These are phyloP conservation scores for Musa balbisiana DNA, from an alignment of 202 grass and related monocot species.

Conservation along the genomic window DNA sequence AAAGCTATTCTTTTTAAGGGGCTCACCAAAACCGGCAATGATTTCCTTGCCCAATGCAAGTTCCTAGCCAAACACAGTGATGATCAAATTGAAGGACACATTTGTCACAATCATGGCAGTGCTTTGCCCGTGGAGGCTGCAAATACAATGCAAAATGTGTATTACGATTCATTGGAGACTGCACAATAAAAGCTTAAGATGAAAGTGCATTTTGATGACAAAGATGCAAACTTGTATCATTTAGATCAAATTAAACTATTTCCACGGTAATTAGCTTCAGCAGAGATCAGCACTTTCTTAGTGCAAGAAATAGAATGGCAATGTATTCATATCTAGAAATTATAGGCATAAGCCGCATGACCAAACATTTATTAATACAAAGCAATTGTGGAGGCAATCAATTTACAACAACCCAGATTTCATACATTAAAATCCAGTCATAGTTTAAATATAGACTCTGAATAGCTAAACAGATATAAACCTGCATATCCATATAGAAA, in stretches of 20 bases:
- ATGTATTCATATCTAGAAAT: not conserved
- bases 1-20: not conserved
- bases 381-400: too few species aligned
- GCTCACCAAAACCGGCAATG: slow-evolving; percentile 93
- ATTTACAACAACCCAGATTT: too few species aligned
- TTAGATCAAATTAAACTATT: not conserved
- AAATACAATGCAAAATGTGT: not conserved
- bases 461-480: too few species aligned
- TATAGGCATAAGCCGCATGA: too few species aligned
- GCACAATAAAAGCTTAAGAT: not conserved
- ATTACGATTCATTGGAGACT: not conserved
- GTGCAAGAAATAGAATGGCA: not conserved
- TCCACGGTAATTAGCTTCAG: not conserved
- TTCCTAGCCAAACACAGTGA: slow-evolving; percentile 98
- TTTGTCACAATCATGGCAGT: slow-evolving; percentile 95
- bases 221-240: not conserved
- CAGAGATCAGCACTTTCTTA: not conserved
- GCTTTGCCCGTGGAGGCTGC: slow-evolving; percentile 84
- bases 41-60: slow-evolving; percentile 90
- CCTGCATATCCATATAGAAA: too few species aligned
- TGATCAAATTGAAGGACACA: slow-evolving; percentile 98
- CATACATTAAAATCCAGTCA: not conserved
- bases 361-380: too few species aligned
- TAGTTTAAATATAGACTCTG: not conserved
- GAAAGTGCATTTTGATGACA: not conserved